Evolutionary conservation across 257 asterid species (phyloP), one percentile per base, ranked within the genome.

Genomic region (Avicennia marina): DNA sequence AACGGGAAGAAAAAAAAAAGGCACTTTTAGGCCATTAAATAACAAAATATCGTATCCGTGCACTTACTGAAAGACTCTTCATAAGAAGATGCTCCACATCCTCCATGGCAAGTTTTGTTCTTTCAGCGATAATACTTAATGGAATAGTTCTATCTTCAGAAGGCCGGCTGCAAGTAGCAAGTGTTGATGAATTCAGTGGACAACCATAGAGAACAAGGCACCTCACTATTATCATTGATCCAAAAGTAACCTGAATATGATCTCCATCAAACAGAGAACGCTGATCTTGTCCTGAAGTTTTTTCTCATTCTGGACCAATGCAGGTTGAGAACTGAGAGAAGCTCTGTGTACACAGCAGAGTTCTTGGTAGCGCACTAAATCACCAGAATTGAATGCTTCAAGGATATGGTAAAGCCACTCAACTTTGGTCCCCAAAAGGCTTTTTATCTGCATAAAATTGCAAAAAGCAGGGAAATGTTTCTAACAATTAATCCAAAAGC

Each of bases 41-140:
- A n/a, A n/a, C n/a, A n/a, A n/a, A n/a, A n/a, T n/a, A n/a, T n/a
- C n/a, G n/a, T n/a, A n/a, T n/a, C n/a, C n/a, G 31, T 36, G 60
- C 36, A 76, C 96, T 91, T 78, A 91, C 96, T 34, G 98, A 88
- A 39, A 88, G 98, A 75, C 98, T 91, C 94, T 88, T 88, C 95
- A 88, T 91, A 19, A 91, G 89, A 64, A 88, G 95, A 78, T 81
- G 72, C 76, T 88, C 98, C 67, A 88, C 95, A 47, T 91, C 93
- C 75, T 91, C 98, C 17, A 91, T 80, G 2, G 87, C 68, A 20
- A 91, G 94, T 64, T 72, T 91, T 46, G 96, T 88, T 52, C 94
- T 76, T 64, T 83, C 94, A 47, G 97, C 94, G 27, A 91, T 83
- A 56, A 81, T 60, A 52, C 79, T 70, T 57, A 91, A 51, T 2